phyloP scores from a whole-genome alignment of 805 yeast genomes.

The Dipodascopsis uninucleata region DNA sequence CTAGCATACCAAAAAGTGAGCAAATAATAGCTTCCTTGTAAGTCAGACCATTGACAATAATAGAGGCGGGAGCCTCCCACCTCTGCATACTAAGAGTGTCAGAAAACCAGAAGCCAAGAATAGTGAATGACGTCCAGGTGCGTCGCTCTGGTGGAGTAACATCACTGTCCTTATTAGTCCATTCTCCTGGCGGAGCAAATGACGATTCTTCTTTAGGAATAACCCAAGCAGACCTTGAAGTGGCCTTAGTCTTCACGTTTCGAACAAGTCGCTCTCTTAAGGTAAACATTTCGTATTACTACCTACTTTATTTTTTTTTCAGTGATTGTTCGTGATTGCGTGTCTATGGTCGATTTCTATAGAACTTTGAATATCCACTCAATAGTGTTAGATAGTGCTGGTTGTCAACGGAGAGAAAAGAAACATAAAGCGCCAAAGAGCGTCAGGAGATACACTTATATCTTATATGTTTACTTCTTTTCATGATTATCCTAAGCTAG shows the following conservation, averaged over 20 bases:
- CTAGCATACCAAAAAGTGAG: slow-evolving; percentile 29
- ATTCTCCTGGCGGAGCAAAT: slow-evolving; percentile 28
- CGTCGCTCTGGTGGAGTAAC: slow-evolving; percentile 25
- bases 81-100: slow-evolving; percentile 27
- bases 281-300: no score
- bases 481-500: no score
- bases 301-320: no score
- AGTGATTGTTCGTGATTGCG: no score
- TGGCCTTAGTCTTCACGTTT: slow-evolving; percentile 23
- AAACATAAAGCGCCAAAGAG: no score
- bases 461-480: no score
- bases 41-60: slow-evolving; percentile 25
- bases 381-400: no score
- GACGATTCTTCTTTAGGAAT: slow-evolving; percentile 29
- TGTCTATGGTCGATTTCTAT: no score
- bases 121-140: slow-evolving; percentile 26
- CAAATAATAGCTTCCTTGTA: slow-evolving; percentile 26
- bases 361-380: no score
- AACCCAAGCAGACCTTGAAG: slow-evolving; percentile 27
- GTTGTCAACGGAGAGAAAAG: no score
- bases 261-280: not conserved
- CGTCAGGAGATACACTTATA: no score
- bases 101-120: slow-evolving; percentile 28
- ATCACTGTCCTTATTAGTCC: slow-evolving; percentile 30
- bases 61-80: slow-evolving; percentile 26